Percentiles rank a stretch among this genome's conserved stretches.
Conservation (phyloP, 2,329 filamentous ascomycete species). For the Alternaria rosae region DNA sequence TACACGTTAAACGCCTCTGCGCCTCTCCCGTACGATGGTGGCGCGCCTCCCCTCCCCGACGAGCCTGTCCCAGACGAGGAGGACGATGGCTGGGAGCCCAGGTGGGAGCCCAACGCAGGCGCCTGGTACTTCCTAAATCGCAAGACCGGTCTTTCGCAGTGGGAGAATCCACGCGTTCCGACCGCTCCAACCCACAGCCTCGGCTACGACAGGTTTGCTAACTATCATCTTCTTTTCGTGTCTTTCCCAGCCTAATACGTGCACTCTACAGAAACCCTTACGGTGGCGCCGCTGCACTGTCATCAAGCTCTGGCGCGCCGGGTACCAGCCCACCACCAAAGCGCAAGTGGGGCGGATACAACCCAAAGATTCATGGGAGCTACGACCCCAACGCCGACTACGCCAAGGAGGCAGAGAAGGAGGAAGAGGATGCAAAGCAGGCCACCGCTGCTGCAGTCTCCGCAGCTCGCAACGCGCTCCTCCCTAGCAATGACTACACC, state of each 20-base stretch:
- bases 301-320: slow-evolving; percentile 41
- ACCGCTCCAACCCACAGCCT: slow-evolving; percentile 1
- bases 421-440: slow-evolving; percentile 45
- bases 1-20: slow-evolving; percentile 18
- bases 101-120: slow-evolving; percentile 74
- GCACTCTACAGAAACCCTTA: slow-evolving; percentile 30
- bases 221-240: slow-evolving; percentile 37
- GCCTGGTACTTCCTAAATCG: slow-evolving; percentile 87
- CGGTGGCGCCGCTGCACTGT: slow-evolving; percentile 36
- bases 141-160: slow-evolving; percentile 75
- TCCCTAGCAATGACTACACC: slow-evolving; percentile 61
- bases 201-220: slow-evolving; percentile 47
- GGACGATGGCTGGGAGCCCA: slow-evolving; percentile 79
- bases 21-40: slow-evolving; percentile 38
- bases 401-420: slow-evolving; percentile 61
- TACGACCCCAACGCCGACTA: slow-evolving; percentile 98
- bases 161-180: slow-evolving; percentile 84
- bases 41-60: slow-evolving; percentile 55
- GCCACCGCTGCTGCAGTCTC: slow-evolving; percentile 34
- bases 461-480: slow-evolving; percentile 33
- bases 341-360: slow-evolving; percentile 76
- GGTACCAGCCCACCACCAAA: slow-evolving; percentile 43
- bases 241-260: slow-evolving; percentile 43
- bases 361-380: slow-evolving; percentile 93
- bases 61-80: slow-evolving; percentile 55